phyloP scores from a whole-genome alignment of 805 yeast genomes.

The Candida saitoana region DNA sequence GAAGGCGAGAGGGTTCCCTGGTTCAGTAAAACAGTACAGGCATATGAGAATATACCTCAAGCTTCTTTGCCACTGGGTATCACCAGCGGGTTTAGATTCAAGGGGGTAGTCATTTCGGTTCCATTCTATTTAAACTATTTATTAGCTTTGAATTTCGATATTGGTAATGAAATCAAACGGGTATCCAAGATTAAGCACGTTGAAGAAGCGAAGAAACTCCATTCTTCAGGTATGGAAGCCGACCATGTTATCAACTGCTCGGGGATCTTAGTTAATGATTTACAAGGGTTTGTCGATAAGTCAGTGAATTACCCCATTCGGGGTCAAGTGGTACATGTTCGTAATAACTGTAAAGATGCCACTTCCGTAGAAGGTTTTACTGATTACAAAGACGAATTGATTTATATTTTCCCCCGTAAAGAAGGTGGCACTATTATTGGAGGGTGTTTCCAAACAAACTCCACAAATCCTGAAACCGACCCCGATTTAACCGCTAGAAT shows the following conservation, averaged over 20 bases:
- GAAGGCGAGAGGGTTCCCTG: conserved; percentile 32
- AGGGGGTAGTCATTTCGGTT: conserved; percentile 57
- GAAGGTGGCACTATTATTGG: conserved; percentile 74
- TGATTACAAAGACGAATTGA: conserved; percentile 37
- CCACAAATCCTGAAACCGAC: conserved; percentile 26
- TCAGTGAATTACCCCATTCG: conserved; percentile 46
- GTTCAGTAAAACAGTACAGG: conserved; percentile 44
- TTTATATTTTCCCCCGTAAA: conserved; percentile 64
- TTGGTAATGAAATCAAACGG: conserved; percentile 49
- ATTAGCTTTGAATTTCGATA: conserved; percentile 37
- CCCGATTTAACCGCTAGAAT: conserved; percentile 45
- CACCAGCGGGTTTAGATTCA: conserved; percentile 44
- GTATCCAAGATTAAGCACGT: conserved; percentile 35
- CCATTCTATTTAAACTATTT: conserved; percentile 54
- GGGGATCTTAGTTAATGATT: conserved; percentile 45
- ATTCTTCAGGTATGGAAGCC: conserved; percentile 38
- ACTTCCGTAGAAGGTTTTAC: conserved; percentile 33
- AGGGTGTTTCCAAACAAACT: conserved; percentile 35
- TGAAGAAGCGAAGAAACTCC: conserved; percentile 45
- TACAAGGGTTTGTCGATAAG: conserved; percentile 45
- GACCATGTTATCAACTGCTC: conserved; percentile 55
- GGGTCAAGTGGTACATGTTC: conserved; percentile 56
- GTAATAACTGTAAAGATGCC: conserved; percentile 34
- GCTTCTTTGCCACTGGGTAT: conserved; percentile 41
- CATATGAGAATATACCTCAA: conserved; percentile 28